Conservation (phyloP, 1,284 basidiomycete species). For the Vanrija humicola region DNA sequence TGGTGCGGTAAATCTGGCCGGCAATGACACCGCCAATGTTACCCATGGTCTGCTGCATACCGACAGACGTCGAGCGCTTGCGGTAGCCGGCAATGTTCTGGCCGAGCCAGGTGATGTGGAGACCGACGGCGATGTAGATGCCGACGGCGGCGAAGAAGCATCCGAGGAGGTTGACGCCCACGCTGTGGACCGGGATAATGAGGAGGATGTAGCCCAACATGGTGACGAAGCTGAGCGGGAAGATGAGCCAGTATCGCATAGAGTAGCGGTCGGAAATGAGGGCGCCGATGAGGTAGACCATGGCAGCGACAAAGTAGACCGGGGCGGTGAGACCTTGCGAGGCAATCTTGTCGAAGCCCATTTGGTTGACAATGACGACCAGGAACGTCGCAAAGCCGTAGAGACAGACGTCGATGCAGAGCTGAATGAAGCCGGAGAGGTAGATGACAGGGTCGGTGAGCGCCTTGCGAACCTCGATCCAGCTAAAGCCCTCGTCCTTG, state of each 20-base stretch:
- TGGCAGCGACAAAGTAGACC: conserved; percentile 15
- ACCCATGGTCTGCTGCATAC: conserved; percentile 33
- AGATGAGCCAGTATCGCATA: conserved; percentile 10
- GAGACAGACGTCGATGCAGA: conserved; percentile 27
- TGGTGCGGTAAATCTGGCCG: conserved; percentile 12
- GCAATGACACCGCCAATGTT: conserved; percentile 23
- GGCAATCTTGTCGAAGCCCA: conserved; percentile 18
- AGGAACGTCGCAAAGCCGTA: conserved; percentile 26
- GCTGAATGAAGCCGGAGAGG: conserved; percentile 22
- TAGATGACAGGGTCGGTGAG: conserved; percentile 16
- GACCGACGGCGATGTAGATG: conserved; percentile 27
- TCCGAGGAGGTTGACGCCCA: conserved; percentile 19
- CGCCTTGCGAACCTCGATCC: conserved; percentile 13
- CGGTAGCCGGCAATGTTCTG: conserved; percentile 26
- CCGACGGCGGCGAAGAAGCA: conserved; percentile 27
- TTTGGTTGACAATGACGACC: conserved; percentile 20
- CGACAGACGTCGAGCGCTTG: conserved; percentile 25
- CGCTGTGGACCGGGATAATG: conserved; percentile 1
- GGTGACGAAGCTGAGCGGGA: conserved; percentile 3
- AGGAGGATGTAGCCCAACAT: conserved; percentile 22
- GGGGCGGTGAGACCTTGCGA: conserved; percentile 28
- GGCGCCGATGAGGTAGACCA: conserved; percentile 17
- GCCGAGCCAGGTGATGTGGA: conserved; percentile 27
- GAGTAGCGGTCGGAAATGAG: conserved; percentile 9
- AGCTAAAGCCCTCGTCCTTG: conserved; percentile 10